Base-by-base conservation (phyloP, 2,329 filamentous ascomycete species). In the Alternaria triticimaculans region DNA sequence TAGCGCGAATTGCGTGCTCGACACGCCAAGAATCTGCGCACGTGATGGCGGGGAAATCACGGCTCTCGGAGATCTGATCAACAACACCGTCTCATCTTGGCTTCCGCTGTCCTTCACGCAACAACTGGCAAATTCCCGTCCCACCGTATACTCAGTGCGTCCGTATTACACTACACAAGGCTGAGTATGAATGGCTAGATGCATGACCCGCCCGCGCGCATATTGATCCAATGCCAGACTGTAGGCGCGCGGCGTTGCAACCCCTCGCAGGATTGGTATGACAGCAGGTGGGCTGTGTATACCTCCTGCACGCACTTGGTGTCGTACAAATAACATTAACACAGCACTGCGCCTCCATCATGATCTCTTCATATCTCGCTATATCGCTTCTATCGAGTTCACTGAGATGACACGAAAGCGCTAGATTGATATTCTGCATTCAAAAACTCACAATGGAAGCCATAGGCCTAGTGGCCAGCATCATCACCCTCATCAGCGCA, bases 1-100 rank as follows among this genome's bases (percentile, higher is more conserved):
- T 77, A 77, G 75, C 71, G 74, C 65, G 50, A 65, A 78, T 71
- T 67, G 67, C 72, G 72, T 70, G 64, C 62, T 73, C 63, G 57
- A 61, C 33, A 53, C 46, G 58, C 57, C 64, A 61, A 57, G 61
- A 56, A 2, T 26, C 21, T 3, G 28, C 8, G 30, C 26, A 26
- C 50, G 56, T 46, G 59, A 58, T 51, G 10, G 61, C 64, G 70
- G 71, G 60, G 67, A 62, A 66, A 50, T 60, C 62, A 49, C 62
- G 68, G 66, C 18, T 37, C 58, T 74, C 71, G 71, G 73, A 72
- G 68, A 74, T 73, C 49, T 68, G 48, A 55, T 54, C 49, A 18
- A 0, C 26, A 51, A 21, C 18, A 21, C 43, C 43, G 18, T 14
- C 11, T 45, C 18, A 3, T 21, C 43, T 21, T 5, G n/a, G 11